A percentile compares a stretch with the other conserved stretches of the same genome.
Conservation (phyloP, 371 early-diverging fungal species). For the Lichtheimia ornata region DNA sequence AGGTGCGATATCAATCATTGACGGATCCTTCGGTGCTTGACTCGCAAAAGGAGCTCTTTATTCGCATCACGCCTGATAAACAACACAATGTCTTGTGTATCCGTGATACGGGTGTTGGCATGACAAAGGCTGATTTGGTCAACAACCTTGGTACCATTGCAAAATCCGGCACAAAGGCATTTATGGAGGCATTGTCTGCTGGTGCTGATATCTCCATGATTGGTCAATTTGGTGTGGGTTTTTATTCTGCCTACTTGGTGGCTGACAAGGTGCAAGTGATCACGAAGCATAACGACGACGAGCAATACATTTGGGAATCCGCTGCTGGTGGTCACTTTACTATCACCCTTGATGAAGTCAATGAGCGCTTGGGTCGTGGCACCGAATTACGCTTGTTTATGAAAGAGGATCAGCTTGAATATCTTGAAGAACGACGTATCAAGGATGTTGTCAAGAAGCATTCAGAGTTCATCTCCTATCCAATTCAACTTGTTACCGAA, state of each 20-base stretch:
- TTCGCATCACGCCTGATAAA: slow-evolving; percentile 65
- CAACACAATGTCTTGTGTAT: slow-evolving; percentile 68
- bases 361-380: slow-evolving; percentile 68
- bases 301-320: slow-evolving; percentile 82
- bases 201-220: slow-evolving; percentile 69
- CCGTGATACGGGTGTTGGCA: slow-evolving; percentile 87
- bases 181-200: slow-evolving; percentile 53
- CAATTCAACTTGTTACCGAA: slow-evolving; percentile 51
- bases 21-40: slow-evolving; percentile 57
- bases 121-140: slow-evolving; percentile 84
- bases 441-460: slow-evolving; percentile 78
- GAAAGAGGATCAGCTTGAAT: slow-evolving; percentile 75
- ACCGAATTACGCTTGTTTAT: slow-evolving; percentile 81
- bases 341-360: slow-evolving; percentile 72
- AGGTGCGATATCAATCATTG: slow-evolving; percentile 71
- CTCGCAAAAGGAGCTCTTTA: slow-evolving; percentile 58
- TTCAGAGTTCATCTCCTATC: slow-evolving; percentile 80
- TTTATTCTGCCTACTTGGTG: slow-evolving; percentile 85
- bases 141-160: slow-evolving; percentile 89
- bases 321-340: slow-evolving; percentile 69
- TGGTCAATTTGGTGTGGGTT: slow-evolving; percentile 96
- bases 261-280: slow-evolving; percentile 86
- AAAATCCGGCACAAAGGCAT: slow-evolving; percentile 67
- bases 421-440: slow-evolving; percentile 56
- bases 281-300: slow-evolving; percentile 74